phyloP scores from a whole-genome alignment of 805 yeast genomes.

The Torulaspora gathmanii region DNA sequence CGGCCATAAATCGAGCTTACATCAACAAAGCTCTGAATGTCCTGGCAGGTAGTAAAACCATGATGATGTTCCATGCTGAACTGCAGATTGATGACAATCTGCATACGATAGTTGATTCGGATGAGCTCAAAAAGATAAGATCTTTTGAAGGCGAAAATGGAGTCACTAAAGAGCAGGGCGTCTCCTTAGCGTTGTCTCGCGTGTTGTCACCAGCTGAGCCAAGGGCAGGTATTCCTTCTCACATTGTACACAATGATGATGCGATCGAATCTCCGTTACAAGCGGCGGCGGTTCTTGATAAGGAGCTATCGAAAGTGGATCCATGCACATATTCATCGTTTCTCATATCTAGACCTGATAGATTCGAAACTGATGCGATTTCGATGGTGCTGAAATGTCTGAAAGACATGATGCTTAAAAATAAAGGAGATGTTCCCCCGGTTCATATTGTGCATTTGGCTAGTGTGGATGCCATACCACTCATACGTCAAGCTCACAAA shows the following conservation, averaged over 20 bases:
- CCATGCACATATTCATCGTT: slow-evolving; percentile 67
- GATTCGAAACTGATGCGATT: slow-evolving; percentile 82
- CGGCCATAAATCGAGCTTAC: slow-evolving; percentile 64
- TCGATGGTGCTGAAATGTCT: slow-evolving; percentile 64
- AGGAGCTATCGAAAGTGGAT: slow-evolving; percentile 44
- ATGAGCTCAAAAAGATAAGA: slow-evolving; percentile 19
- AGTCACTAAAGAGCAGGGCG: slow-evolving; percentile 48
- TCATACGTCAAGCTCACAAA: slow-evolving; percentile 60
- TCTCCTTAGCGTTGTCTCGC: slow-evolving; percentile 53
- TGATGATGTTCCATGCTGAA: slow-evolving; percentile 92
- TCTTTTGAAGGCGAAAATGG: slow-evolving; percentile 21
- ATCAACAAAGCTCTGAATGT: slow-evolving; percentile 60
- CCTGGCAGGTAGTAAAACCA: slow-evolving; percentile 59
- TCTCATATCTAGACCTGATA: slow-evolving; percentile 81
- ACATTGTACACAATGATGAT: slow-evolving; percentile 30
- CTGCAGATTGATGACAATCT: slow-evolving; percentile 49
- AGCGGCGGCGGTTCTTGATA: slow-evolving; percentile 41
- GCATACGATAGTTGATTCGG: slow-evolving; percentile 34
- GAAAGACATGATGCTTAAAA: slow-evolving; percentile 26
- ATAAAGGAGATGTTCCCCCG: slow-evolving; percentile 48
- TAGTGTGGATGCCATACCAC: slow-evolving; percentile 75
- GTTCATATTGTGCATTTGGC: slow-evolving; percentile 90
- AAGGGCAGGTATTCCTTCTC: slow-evolving; percentile 42
- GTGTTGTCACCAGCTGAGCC: slow-evolving; percentile 58
- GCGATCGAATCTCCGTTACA: slow-evolving; percentile 38